Evolutionary conservation across 805 yeast species (phyloP), one percentile per base, ranked within the genome.

Genomic region (Candida ficus): DNA sequence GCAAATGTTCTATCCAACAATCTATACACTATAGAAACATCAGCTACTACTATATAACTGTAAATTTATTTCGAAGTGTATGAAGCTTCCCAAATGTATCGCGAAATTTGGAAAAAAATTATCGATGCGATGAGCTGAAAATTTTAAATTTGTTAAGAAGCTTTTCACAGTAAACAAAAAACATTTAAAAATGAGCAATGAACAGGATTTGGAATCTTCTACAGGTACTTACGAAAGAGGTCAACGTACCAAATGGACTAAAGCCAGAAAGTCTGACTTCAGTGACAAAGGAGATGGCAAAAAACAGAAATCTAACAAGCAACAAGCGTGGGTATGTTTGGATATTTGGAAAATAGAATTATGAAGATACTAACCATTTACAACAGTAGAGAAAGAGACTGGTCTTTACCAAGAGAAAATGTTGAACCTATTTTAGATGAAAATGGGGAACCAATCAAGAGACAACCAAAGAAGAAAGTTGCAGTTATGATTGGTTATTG

Each of bases 401-500:
- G 44, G 42, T 29, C 39, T 14, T 35, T 46, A 30, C 40, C 38
- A 18, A 45, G 52, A 28, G 50, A 44, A 20, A 40, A 47, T 9
- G 52, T 51, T 22, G 48, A 47, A 2, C 57, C 59, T 8, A 36
- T 55, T 14, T 45, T 78, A 60, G 89, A 82, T 58, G 83, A 67
- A 14, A 62, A 77, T 22, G 91, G 90, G 11, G 71, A 76, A 26
- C 80, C 81, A 3, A 60, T 78, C 30, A 77, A 71, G 30, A 72
- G 89, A 61, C 52, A 76, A 73, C 96, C 98, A 18, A 90, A 90
- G 71, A 76, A 78, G 53, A 90, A 90, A 58, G 96, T 88, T 18
- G 97, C 96, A 0, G 78, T 84, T 54, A 71, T 87, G 78, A 71
- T 90, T 49, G 97, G 98, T 5, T 90, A 90, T 66, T 90, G 96